Base-by-base conservation (phyloP, 2,329 filamentous ascomycete genomes). In the Xylaria polymorpha region DNA sequence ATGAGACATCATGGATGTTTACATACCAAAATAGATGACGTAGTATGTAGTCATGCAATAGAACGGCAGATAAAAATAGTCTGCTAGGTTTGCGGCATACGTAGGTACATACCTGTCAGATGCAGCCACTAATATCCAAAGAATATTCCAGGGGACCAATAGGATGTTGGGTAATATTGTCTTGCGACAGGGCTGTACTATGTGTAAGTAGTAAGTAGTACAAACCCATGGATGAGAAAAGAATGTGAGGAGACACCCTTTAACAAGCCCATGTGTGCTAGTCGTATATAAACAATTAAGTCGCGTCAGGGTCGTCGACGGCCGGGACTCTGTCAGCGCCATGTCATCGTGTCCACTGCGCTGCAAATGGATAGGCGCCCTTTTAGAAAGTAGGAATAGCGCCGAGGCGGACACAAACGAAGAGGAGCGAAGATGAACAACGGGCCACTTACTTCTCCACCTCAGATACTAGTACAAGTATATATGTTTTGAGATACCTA, bases 1-100 rank as follows among this genome's bases (percentile, higher is more conserved):
- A n/a, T n/a, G n/a, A 57, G 35, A 35, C n/a, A 25, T 25, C 10
- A 10, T 12, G 4, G 22, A 39, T 41, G 44, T 57, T 25, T 14
- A 70, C 68, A 39, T 62, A 70, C 65, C 68, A 50, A 29, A 53
- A 44, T 18, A 5, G 50, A 66, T 70, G 66, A 70, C 66, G 68
- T 70, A 66, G 51, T 46, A 25, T 25, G 8, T 22, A 43, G 35
- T 9, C 7, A 12, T 8, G 3, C 7, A 12, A 22, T 14, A 25
- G n/a, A 8, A 29, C 41, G 20, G 56, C 48, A 10, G 56, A 57
- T 63, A 41, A 57, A 46, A 59, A 59, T 67, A 48, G 32, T 15
- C 18, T 29, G 25, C 25, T 29, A 15, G 43, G 39, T 39, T 25
- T 2, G 51, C 61, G 32, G 53, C 3, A 43, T 7, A 48, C 51